Evolutionary conservation across 2,329 filamentous ascomycete species (phyloP).

Genomic region (Verruconis gallopava): DNA sequence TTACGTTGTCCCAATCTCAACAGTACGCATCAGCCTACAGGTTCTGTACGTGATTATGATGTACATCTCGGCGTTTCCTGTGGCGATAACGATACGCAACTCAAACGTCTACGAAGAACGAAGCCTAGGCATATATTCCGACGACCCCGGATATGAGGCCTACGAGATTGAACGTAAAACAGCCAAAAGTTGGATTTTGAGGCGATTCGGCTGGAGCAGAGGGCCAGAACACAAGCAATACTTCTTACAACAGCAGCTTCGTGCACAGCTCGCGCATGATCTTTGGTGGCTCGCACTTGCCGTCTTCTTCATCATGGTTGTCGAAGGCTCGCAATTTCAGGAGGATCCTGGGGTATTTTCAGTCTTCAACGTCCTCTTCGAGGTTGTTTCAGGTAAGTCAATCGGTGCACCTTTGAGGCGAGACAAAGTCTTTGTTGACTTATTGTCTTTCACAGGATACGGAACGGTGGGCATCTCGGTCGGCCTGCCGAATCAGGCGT

Average conservation of each 20-base stretch:
- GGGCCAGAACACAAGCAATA: conserved; percentile 20
- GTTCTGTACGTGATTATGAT: conserved; percentile 51
- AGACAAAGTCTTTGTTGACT: too few relatives aligned
- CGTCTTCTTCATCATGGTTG: conserved; percentile 33
- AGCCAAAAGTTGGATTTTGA: conserved; percentile 3
- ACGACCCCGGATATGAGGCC: conserved; percentile 18
- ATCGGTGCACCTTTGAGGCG: too few relatives aligned
- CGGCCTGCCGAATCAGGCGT: conserved; percentile 31
- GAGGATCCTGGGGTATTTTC: conserved; percentile 23
- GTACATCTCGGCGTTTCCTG: conserved; percentile 50
- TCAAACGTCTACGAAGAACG: conserved; percentile 47
- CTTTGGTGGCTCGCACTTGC: conserved; percentile 33
- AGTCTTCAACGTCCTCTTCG: conserved; percentile 35
- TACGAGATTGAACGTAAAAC: conserved; percentile 3
- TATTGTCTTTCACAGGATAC: conserved; percentile 17
- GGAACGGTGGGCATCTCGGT: conserved; percentile 32
- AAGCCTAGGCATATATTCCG: conserved; percentile 44
- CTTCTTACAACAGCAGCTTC: conserved; percentile 31
- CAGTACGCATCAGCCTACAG: conserved; percentile 41
- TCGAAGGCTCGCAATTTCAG: conserved; percentile 26
- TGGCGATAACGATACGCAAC: conserved; percentile 48
- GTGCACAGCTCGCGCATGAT: conserved; percentile 34
- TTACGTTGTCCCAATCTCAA: conserved; percentile 37
- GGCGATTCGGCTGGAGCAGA: neutral
- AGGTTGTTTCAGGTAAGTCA: too few relatives aligned